Conservation (phyloP, 1,284 basidiomycete species). For the Cutaneotrichosporon cavernicola region DNA sequence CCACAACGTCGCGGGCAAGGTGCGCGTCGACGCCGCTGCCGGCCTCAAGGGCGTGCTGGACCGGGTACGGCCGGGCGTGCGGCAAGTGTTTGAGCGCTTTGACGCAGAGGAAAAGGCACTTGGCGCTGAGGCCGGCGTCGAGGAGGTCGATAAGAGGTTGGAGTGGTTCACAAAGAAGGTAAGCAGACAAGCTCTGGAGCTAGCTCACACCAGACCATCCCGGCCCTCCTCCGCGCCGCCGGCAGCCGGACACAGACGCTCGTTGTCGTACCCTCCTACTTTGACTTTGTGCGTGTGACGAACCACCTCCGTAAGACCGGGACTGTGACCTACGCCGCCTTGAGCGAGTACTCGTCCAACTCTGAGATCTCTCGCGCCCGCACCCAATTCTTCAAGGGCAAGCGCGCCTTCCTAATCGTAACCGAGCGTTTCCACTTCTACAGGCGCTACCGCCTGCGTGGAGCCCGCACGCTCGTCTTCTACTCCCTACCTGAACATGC, state of each 20-base stretch:
- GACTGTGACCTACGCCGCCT: conserved; percentile 71
- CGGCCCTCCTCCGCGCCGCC: conserved; percentile 80
- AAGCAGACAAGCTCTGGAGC: conserved; percentile 26
- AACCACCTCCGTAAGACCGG: conserved; percentile 75
- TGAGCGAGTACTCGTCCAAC: conserved; percentile 94
- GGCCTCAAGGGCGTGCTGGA: conserved; percentile 63
- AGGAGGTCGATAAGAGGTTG: conserved; percentile 85
- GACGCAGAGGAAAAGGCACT: conserved; percentile 37
- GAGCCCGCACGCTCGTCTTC: conserved; percentile 87
- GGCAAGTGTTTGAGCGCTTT: conserved; percentile 62
- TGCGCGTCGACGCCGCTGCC: conserved; percentile 60
- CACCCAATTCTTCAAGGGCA: conserved; percentile 86
- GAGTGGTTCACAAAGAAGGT: conserved; percentile 82
- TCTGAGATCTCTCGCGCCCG: conserved; percentile 90
- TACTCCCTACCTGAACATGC: conserved; percentile 88
- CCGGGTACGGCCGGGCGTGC: conserved; percentile 71
- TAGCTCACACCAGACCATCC: conserved; percentile 62
- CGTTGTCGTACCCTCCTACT: conserved; percentile 90
- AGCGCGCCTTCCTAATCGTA: conserved; percentile 80
- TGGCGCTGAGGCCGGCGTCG: conserved; percentile 59
- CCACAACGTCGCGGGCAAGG: conserved; percentile 81
- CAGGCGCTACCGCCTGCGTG: conserved; percentile 87
- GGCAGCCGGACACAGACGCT: conserved; percentile 83
- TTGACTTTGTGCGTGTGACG: conserved; percentile 91
- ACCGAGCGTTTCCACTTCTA: conserved; percentile 99